Percentiles rank a stretch among this genome's conserved stretches.
phyloP scores from a whole-genome alignment of 495 filamentous ascomycete genomes.

The Cercophora samala region DNA sequence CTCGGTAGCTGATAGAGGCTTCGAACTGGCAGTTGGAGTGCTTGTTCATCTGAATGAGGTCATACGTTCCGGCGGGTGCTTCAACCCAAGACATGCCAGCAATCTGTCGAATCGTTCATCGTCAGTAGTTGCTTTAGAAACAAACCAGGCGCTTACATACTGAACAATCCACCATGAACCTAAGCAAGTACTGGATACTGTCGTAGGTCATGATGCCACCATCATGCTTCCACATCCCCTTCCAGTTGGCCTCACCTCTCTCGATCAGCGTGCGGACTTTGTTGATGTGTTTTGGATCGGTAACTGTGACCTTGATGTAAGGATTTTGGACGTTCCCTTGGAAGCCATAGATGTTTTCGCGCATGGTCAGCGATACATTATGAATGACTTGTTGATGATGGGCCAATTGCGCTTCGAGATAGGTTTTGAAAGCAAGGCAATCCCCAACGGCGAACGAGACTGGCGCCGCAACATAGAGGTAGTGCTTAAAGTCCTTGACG shows the following conservation, averaged over 20 bases:
- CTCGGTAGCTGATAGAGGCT: slow-evolving; percentile 71
- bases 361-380: slow-evolving; percentile 71
- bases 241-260: slow-evolving; percentile 76
- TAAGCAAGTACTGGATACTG: slow-evolving; percentile 87
- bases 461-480: slow-evolving; percentile 90
- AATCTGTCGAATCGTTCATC: slow-evolving; percentile 46
- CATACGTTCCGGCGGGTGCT: slow-evolving; percentile 69
- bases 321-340: slow-evolving; percentile 88
- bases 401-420: slow-evolving; percentile 70
- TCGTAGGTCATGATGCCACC: slow-evolving; percentile 85
- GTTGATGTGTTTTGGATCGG: slow-evolving; percentile 75
- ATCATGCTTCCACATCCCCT: slow-evolving; percentile 74
- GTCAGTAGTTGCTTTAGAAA: slow-evolving; percentile 15
- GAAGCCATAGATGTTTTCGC: slow-evolving; percentile 88
- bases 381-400: slow-evolving; percentile 56
- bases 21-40: slow-evolving; percentile 96
- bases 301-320: slow-evolving; percentile 89
- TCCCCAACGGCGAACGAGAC: slow-evolving; percentile 72
- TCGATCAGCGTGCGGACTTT: slow-evolving; percentile 71
- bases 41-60: slow-evolving; percentile 56
- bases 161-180: slow-evolving; percentile 96
- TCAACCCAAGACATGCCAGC: slow-evolving; percentile 98
- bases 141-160: slow-evolving; percentile 36
- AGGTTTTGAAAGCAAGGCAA: slow-evolving; percentile 69
- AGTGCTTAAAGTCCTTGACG: slow-evolving; percentile 93